Evolutionary conservation across 2,329 filamentous ascomycete genomes (phyloP).

Genomic region (Curvularia sp.): DNA sequence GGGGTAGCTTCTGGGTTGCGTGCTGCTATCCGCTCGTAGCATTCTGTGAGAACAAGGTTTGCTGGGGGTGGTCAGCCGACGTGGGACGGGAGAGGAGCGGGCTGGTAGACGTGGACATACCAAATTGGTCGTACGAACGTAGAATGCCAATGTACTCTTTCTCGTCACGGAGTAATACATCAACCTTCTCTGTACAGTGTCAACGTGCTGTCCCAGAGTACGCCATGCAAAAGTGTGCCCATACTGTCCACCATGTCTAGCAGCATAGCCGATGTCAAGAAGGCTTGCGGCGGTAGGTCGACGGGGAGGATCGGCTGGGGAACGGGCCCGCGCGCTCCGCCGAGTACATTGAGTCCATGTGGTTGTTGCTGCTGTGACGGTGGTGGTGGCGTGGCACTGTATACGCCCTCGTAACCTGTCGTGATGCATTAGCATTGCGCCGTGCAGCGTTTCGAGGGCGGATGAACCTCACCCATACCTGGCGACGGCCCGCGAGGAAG

Average conservation of each 20-base stretch:
- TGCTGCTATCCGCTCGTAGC: constrained; percentile 85
- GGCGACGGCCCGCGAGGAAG: constrained; percentile 33
- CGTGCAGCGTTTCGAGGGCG: constrained; percentile 4
- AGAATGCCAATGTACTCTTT: constrained; percentile 92
- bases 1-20: constrained; percentile 52
- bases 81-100: neutral
- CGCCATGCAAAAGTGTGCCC: constrained; percentile 15
- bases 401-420: constrained; percentile 47
- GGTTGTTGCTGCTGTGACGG: constrained; percentile 57
- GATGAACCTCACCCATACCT: constrained; percentile 35
- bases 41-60: constrained; percentile 93
- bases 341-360: constrained; percentile 42
- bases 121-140: constrained; percentile 97
- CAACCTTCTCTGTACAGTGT: constrained; percentile 79
- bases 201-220: constrained; percentile 16
- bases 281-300: constrained; percentile 87
- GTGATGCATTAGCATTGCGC: constrained; percentile 27
- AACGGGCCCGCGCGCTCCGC: constrained; percentile 34
- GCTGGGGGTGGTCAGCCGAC: constrained; percentile 60
- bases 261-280: constrained; percentile 94
- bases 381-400: constrained; percentile 52
- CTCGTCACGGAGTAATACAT: constrained; percentile 89
- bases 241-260: constrained; percentile 95
- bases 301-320: constrained; percentile 41
- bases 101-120: constrained; percentile 60